Evolutionary conservation across 2,329 filamentous ascomycete genomes (phyloP).

Genomic region (Phialophora verrucosa): DNA sequence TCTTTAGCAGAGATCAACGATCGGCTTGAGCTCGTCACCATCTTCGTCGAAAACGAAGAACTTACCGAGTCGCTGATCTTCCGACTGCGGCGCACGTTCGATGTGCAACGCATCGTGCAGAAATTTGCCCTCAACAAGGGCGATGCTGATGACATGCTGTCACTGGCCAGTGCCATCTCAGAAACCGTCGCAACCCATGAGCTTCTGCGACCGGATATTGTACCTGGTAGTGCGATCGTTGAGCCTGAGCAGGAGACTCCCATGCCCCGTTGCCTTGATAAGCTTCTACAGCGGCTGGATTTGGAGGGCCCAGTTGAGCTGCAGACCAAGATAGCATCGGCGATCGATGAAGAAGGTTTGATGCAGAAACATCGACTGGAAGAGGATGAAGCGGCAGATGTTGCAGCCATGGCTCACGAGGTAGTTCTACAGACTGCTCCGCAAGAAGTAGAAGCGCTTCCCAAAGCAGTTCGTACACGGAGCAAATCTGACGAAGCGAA

Average conservation of each 20-base stretch:
- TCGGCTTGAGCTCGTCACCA: conserved; percentile 79
- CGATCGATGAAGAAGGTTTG: conserved; percentile 94
- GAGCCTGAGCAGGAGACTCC: neutral
- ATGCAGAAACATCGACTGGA: conserved; percentile 77
- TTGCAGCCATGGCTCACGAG: conserved; percentile 75
- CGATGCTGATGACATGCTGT: conserved; percentile 88
- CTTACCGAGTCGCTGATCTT: conserved; percentile 72
- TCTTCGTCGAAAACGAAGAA: conserved; percentile 69
- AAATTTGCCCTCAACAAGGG: conserved; percentile 92
- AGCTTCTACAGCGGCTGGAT: conserved; percentile 64
- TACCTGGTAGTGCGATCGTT: conserved; percentile 32
- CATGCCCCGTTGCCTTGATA: conserved; percentile 39
- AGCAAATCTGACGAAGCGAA: conserved; percentile 41
- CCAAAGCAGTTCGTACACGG: conserved; percentile 54
- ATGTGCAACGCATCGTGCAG: conserved; percentile 87
- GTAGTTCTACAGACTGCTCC: conserved; percentile 71
- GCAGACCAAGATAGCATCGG: conserved; percentile 71
- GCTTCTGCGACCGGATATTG: conserved; percentile 45
- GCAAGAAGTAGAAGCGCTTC: conserved; percentile 61
- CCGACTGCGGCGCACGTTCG: conserved; percentile 75
- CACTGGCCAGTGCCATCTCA: conserved; percentile 84
- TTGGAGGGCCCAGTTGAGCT: conserved; percentile 71
- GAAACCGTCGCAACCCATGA: conserved; percentile 62
- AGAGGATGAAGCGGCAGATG: conserved; percentile 71
- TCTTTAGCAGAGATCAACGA: conserved; percentile 77